Base-by-base conservation (phyloP, 257 asterid genomes). In the Nicotiana undulata region DNA sequence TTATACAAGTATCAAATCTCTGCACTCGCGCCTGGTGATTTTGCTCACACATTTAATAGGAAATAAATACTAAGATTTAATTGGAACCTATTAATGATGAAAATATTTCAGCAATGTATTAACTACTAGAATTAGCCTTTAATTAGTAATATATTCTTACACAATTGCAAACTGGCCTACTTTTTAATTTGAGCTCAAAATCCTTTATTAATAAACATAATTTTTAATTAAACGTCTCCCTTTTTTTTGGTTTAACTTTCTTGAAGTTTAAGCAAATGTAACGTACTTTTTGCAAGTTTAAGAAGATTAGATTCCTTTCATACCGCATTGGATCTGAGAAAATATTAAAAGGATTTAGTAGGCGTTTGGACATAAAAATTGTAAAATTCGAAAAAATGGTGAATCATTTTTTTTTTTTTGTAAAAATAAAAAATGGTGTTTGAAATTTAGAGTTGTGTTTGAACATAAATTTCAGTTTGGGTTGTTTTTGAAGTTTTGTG, bases 311-410 rank as follows among this genome's bases (percentile, higher is more conserved):
- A 74, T 74, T 49, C 79, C 26, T 10, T 74, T 74, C 4, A 26
- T 26, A 49, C 37, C 24, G 44, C 79, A 74, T 74, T 49, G 79
- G 79, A 74, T 74, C 79, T 74, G 79, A 74, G 79, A 56, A 56
- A 26, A 15, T 0, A 0, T 12, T 28, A 1, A 37, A 22, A 46
- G 24, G 3, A 6, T 13, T 46, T n/a, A n/a, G n/a, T n/a, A n/a
- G n/a, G n/a, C n/a, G n/a, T n/a, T n/a, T n/a, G n/a, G n/a, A n/a
- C n/a, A n/a, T n/a, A n/a, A n/a, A n/a, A n/a, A n/a, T n/a, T n/a
- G n/a, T n/a, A n/a, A n/a, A n/a, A n/a, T n/a, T n/a, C n/a, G n/a
- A n/a, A n/a, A n/a, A n/a, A n/a, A n/a, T n/a, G n/a, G n/a, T n/a
- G n/a, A n/a, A n/a, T n/a, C n/a, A n/a, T n/a, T n/a, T n/a, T n/a